Evolutionary conservation across 352 stramenopile genomes (phyloP).

Genomic region (Pythium rishiriense): DNA sequence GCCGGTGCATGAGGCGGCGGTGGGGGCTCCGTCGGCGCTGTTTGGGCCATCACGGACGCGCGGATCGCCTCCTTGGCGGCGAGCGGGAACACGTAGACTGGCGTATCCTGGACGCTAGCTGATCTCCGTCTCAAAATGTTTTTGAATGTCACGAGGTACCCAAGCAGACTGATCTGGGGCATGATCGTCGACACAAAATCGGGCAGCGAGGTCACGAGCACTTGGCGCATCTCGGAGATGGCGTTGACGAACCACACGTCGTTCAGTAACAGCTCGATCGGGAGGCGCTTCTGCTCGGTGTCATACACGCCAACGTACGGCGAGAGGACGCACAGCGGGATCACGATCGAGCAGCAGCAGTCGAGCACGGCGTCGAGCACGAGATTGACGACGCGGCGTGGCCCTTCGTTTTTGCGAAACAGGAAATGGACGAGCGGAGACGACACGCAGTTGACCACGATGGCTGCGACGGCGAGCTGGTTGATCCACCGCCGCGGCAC

Average conservation of each 20-base stretch:
- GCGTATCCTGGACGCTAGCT: no score
- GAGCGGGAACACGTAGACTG: not conserved
- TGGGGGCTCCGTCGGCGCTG: not conserved
- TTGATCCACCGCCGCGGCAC: constrained; percentile 28
- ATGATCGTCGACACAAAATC: constrained; percentile 22
- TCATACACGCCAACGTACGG: constrained; percentile 17
- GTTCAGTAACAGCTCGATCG: constrained; percentile 5
- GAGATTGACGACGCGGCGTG: constrained; percentile 13
- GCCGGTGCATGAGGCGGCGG: no score
- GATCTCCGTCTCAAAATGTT: no score
- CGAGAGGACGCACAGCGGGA: constrained; percentile 24
- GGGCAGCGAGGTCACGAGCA: constrained; percentile 19
- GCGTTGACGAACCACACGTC: constrained; percentile 25
- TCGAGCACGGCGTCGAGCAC: constrained; percentile 19
- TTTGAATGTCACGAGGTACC: constrained; percentile 18
- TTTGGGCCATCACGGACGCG: not conserved
- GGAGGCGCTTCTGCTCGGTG: not conserved
- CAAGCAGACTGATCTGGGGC: constrained; percentile 11
- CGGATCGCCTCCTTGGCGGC: not conserved
- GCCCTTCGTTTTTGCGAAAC: not conserved
- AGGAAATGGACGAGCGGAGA: constrained; percentile 15
- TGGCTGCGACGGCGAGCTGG: constrained; percentile 16
- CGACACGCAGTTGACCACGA: constrained; percentile 19
- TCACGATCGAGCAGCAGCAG: constrained; percentile 26
- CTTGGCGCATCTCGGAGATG: constrained; percentile 10